phyloP scores from a whole-genome alignment of 345 rosid genomes.

The Cardiospermum halicacabum region DNA sequence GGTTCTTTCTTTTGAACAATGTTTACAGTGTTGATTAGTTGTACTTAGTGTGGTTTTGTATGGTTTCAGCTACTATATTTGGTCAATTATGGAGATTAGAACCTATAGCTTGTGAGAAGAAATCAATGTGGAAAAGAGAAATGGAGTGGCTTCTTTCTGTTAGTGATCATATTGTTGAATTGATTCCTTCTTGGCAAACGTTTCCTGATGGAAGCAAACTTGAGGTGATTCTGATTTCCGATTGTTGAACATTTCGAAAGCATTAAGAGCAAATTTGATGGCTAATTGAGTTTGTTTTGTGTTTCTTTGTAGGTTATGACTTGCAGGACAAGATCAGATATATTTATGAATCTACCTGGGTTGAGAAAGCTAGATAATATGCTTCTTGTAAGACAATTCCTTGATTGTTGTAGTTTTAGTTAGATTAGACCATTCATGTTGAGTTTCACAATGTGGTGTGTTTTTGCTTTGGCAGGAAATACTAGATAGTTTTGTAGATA shows the following conservation, averaged over 20 bases:
- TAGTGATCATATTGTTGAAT: slow-evolving; percentile 85
- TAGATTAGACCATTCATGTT: neutral
- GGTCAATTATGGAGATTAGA: slow-evolving; percentile 97
- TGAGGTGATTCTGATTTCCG: slow-evolving; percentile 48
- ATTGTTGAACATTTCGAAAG: neutral
- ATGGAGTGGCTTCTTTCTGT: slow-evolving; percentile 86
- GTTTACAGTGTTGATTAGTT: neutral
- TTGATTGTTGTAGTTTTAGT: neutral
- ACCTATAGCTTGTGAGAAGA: slow-evolving; percentile 67
- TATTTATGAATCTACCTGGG: slow-evolving; percentile 86
- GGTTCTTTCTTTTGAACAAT: neutral
- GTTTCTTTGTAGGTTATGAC: slow-evolving; percentile 75
- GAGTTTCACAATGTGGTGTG: neutral
- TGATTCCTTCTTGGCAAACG: slow-evolving; percentile 87
- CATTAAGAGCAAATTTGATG: neutral
- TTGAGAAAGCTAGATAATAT: slow-evolving; percentile 80
- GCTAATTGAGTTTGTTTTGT: neutral
- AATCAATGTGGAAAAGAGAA: slow-evolving; percentile 91
- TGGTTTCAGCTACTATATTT: slow-evolving; percentile 62
- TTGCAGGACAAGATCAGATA: slow-evolving; percentile 84
- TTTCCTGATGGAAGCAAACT: slow-evolving; percentile 83
- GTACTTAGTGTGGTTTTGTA: neutral
- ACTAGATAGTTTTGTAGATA: slow-evolving; percentile 60
- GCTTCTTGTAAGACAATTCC: slow-evolving; percentile 70
- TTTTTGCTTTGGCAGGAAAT: slow-evolving; percentile 48